Percentiles rank a stretch among this genome's conserved stretches.
These are phyloP conservation scores for Jaltomata sinuosa DNA, from an alignment of 257 asterid genomes.

Conservation along the genomic window DNA sequence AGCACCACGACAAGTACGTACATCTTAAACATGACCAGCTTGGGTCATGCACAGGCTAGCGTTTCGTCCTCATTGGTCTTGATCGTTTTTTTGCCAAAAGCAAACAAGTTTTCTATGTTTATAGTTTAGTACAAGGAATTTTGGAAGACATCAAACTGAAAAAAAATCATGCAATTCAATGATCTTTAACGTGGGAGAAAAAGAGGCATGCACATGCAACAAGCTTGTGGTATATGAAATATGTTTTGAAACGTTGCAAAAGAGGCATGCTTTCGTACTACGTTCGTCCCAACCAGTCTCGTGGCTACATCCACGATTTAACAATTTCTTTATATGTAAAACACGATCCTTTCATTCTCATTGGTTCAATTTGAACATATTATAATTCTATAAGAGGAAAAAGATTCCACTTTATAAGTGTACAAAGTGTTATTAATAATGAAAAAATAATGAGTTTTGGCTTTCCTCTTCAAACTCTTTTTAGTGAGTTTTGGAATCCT, in stretches of 20 bases:
- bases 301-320: slow-evolving; percentile 1
- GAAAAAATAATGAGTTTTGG: neutral
- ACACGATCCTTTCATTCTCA: neutral
- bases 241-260: neutral
- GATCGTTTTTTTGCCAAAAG: neutral
- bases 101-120: neutral
- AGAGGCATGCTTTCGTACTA: slow-evolving; percentile 3
- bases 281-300: slow-evolving; percentile 17
- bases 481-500: neutral
- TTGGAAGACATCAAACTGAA: neutral
- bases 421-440: neutral
- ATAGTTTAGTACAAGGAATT: neutral
- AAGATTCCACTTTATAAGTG: neutral
- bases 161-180: neutral
- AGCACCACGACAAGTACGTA: neutral
- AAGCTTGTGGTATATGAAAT: slow-evolving; percentile 1
- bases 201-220: neutral
- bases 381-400: neutral
- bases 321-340: neutral
- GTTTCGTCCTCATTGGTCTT: neutral
- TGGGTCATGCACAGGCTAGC: neutral
- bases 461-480: neutral
- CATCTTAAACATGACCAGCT: neutral
- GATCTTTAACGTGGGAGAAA: neutral
- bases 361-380: neutral